phyloP scores from a whole-genome alignment of 495 filamentous ascomycete genomes.

The Penicillium paradoxum region DNA sequence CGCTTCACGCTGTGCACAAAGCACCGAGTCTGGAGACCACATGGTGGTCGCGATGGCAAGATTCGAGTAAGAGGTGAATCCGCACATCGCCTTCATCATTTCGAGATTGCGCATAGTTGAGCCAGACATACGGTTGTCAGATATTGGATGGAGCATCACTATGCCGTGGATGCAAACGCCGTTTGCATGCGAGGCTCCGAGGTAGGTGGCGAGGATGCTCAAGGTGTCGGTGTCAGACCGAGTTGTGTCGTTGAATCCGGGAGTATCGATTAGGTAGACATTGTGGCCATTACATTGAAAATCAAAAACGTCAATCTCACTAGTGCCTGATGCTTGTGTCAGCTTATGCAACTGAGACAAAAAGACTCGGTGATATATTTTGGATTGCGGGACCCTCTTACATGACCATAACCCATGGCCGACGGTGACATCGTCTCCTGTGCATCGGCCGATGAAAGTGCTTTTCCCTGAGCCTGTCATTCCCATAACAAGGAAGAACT shows the following conservation, averaged over 20 bases:
- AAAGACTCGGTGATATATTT: too few species aligned
- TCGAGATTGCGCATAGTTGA: constrained; percentile 16
- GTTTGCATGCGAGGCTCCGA: constrained; percentile 23
- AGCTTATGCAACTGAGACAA: neutral
- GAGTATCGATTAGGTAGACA: constrained; percentile 43
- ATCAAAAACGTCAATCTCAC: neutral
- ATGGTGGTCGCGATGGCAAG: constrained; percentile 11
- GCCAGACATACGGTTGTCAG: constrained; percentile 18
- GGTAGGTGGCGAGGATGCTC: constrained; percentile 22
- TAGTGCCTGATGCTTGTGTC: neutral
- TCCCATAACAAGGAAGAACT: constrained; percentile 30
- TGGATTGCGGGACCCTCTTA: too few species aligned
- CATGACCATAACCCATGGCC: constrained; percentile 18
- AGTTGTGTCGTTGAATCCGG: constrained; percentile 48
- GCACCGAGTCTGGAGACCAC: neutral
- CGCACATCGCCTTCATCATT: constrained; percentile 26
- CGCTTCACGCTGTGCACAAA: neutral
- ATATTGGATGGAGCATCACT: constrained; percentile 26
- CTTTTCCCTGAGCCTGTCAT: constrained; percentile 28
- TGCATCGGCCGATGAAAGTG: constrained; percentile 16
- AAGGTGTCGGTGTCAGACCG: constrained; percentile 39
- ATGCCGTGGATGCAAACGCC: constrained; percentile 23
- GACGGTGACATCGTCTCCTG: constrained; percentile 8
- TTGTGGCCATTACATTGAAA: constrained; percentile 6
- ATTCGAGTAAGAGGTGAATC: neutral